phyloP scores from a whole-genome alignment of 2,329 filamentous ascomycete genomes.

The Aureobasidium sp. region DNA sequence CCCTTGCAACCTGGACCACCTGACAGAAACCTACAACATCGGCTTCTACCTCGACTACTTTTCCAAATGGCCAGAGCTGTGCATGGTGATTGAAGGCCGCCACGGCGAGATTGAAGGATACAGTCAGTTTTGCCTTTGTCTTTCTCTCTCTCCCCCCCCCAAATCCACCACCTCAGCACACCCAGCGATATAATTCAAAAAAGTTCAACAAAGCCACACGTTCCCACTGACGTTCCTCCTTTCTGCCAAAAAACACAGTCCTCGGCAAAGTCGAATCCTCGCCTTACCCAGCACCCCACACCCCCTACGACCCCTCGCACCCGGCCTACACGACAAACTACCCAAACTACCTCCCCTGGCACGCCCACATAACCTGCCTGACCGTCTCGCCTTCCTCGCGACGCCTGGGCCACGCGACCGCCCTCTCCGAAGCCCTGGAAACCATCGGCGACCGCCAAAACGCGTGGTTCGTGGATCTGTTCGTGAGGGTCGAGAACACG shows the following conservation, averaged over 20 bases:
- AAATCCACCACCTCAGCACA: neutral
- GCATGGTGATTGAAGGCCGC: constrained; percentile 81
- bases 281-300: constrained; percentile 64
- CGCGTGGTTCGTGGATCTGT: constrained; percentile 93
- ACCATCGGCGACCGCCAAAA: constrained; percentile 72
- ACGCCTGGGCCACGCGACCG: constrained; percentile 77
- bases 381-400: constrained; percentile 85
- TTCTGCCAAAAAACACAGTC: constrained; percentile 59
- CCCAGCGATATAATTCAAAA: neutral
- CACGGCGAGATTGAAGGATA: constrained; percentile 90
- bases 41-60: constrained; percentile 95
- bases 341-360: constrained; percentile 89
- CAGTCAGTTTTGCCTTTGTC: constrained; percentile 51
- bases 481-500: constrained; percentile 81
- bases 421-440: constrained; percentile 75
- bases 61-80: constrained; percentile 90
- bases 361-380: constrained; percentile 93
- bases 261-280: constrained; percentile 91
- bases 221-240: neutral
- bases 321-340: constrained; percentile 35
- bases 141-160: neutral
- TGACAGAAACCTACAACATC: constrained; percentile 97
- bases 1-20: constrained; percentile 87
- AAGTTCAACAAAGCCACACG: neutral
- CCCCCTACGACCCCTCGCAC: constrained; percentile 57